Evolutionary conservation across 192 early-diverging fungal genomes (phyloP), one percentile per base, ranked within the genome.

Genomic region (Lunasporangiospora selenospora): DNA sequence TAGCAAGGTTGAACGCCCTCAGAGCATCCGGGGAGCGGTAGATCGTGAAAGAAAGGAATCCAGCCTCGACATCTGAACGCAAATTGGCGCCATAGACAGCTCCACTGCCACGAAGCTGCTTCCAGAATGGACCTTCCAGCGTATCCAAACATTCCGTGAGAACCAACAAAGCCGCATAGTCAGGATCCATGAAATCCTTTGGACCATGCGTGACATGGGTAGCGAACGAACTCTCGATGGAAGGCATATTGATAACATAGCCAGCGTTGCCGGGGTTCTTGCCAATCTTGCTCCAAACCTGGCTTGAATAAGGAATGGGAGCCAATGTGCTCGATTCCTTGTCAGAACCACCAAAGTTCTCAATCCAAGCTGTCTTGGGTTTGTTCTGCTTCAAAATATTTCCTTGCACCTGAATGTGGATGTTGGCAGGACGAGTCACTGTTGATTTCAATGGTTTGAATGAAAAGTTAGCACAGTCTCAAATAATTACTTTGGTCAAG

Each of bases 121-220:
- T 83, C 83, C 83, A 87, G 49, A 87, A 85, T 8, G 80, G 66
- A 24, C 85, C 85, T 62, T 87, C 85, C 55, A 82, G 79, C 1
- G 80, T 80, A 38, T 85, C 71, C 37, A 87, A 59, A 21, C 81
- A 54, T 44, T 87, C 85, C 37, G 70, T 77, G 52, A 83, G 66
- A 6, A 87, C 83, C 48, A 85, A 46, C 6, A 87, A 56, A 19
- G 85, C 71, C 26, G 83, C 80, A 44, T 84, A 73, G 48, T 87
- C 83, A 11, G 78, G 75, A 32, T 81, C 79, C 58, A 79, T 44
- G 44, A 81, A 86, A 2, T 57, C 26, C 23, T 40, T 69, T 1
- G 82, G 82, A 6, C 84, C 83, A 69, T 73, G 77, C 6, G 79
- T 65, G 15, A 58, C 45, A 54, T 86, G 85, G 1, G 76, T 38